Evolutionary conservation across 208 protist genomes (phyloP).

Genomic region (Naegleria gruberi): DNA sequence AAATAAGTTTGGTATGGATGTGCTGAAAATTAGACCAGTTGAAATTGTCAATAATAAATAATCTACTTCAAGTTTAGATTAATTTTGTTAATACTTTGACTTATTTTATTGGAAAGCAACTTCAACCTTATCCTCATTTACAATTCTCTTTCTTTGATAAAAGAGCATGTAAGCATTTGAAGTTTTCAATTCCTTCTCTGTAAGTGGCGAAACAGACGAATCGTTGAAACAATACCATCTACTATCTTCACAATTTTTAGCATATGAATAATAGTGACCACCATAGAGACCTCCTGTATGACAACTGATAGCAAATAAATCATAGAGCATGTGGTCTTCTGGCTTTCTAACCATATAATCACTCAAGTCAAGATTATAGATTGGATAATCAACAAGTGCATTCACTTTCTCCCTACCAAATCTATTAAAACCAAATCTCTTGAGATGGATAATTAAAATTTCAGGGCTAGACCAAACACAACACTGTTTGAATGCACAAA

Average conservation of each 20-base stretch:
- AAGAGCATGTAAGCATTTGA: background rate
- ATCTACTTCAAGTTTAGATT: too few species aligned
- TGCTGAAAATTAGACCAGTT: too few species aligned
- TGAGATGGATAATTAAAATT: constrained; percentile 55
- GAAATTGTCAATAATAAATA: too few species aligned
- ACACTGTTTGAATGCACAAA: constrained; percentile 46
- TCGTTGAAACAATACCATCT: constrained; percentile 22
- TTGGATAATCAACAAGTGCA: constrained; percentile 8
- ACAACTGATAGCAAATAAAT: constrained; percentile 52
- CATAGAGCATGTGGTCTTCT: constrained; percentile 33
- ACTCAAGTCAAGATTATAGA: background rate
- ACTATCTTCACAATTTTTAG: background rate
- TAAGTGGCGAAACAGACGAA: background rate
- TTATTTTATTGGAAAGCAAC: background rate
- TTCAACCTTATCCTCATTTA: background rate
- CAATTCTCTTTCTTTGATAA: background rate
- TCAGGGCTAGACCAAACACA: constrained; percentile 50
- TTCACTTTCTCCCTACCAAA: constrained; percentile 31
- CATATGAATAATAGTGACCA: constrained; percentile 55
- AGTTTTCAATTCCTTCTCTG: background rate
- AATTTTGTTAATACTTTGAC: too few species aligned
- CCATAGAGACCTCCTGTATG: constrained; percentile 46
- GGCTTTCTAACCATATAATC: background rate
- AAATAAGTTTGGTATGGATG: too few species aligned
- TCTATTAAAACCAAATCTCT: constrained; percentile 47